Conservation (phyloP, 257 asterid genomes). For the Solanum tacnaense region DNA sequence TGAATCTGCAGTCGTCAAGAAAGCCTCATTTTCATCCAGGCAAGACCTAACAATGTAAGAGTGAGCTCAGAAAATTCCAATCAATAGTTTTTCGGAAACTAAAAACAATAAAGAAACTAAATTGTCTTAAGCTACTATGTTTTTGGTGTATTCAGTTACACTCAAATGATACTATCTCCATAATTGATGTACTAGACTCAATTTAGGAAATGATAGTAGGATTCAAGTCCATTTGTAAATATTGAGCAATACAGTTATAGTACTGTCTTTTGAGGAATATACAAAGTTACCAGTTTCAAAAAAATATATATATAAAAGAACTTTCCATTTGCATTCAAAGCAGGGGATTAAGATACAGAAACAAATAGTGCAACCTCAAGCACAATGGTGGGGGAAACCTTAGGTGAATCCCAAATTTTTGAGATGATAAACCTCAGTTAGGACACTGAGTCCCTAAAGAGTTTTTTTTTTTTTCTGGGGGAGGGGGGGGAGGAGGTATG, state of each 20-base stretch:
- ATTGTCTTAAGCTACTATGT: background rate
- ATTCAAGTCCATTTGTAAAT: background rate
- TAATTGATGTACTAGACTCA: background rate
- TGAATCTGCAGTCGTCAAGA: constrained; percentile 89
- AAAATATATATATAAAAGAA: no score
- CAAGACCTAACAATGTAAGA: constrained; percentile 49
- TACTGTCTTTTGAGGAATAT: background rate
- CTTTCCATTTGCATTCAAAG: background rate
- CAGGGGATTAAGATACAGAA: background rate
- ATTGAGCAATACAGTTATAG: background rate
- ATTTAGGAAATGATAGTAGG: background rate
- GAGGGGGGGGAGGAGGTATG: background rate
- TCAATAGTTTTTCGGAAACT: background rate
- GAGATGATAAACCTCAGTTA: background rate
- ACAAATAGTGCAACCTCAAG: background rate
- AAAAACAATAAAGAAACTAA: background rate
- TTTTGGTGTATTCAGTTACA: background rate
- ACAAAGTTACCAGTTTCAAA: background rate
- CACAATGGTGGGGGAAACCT: background rate
- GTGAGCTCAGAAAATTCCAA: background rate
- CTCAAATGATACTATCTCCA: background rate
- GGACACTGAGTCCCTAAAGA: background rate
- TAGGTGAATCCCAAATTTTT: background rate
- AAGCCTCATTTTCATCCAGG: constrained; percentile 88
- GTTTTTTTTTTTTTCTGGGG: no score